These are phyloP conservation scores for Amborella trichopoda DNA, from an alignment of 164 flowering plant species.

Conservation along the genomic window DNA sequence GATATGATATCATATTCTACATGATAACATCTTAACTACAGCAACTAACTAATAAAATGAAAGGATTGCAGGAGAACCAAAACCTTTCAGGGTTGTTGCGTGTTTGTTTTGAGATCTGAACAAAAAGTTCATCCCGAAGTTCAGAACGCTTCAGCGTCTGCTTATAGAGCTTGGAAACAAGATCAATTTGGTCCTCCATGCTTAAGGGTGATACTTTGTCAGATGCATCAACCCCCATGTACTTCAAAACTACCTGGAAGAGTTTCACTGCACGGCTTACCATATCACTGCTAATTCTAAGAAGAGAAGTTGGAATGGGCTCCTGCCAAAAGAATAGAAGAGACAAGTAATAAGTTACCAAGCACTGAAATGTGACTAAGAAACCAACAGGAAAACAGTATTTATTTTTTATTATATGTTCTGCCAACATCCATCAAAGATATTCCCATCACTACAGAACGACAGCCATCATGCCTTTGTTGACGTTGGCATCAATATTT, in stretches of 20 bases:
- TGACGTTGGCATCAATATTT: background rate
- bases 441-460: no score
- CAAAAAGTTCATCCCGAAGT: slow-evolving; percentile 94
- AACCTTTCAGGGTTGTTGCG: slow-evolving; percentile 85
- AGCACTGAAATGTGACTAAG: no score
- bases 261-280: slow-evolving; percentile 70
- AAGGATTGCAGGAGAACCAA: background rate
- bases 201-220: slow-evolving; percentile 50
- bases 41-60: background rate
- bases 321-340: slow-evolving; percentile 83
- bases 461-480: background rate
- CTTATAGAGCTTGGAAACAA: slow-evolving; percentile 80
- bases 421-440: no score
- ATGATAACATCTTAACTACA: background rate
- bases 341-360: no score
- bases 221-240: slow-evolving; percentile 82
- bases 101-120: slow-evolving; percentile 90
- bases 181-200: slow-evolving; percentile 77
- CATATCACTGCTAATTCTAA: slow-evolving; percentile 70
- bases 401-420: no score
- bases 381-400: no score
- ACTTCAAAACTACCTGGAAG: slow-evolving; percentile 82
- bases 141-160: slow-evolving; percentile 89
- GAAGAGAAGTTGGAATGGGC: slow-evolving; percentile 89
- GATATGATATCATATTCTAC: no score